Percentiles rank a stretch among this genome's conserved stretches.
Evolutionary conservation across 345 rosid genomes (phyloP).

Genomic region (Nasturtium officinale): DNA sequence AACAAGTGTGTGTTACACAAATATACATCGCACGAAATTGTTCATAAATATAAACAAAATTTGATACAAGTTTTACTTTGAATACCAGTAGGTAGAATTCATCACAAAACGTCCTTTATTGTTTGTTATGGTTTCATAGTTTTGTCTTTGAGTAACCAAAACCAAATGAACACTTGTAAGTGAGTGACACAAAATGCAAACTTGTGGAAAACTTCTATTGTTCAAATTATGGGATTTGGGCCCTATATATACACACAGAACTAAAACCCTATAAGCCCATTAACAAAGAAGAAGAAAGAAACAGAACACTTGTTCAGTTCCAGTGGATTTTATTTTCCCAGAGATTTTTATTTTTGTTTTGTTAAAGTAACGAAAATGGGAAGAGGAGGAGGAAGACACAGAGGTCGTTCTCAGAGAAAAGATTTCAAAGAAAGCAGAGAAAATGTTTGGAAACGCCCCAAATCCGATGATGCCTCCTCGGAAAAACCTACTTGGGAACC

Average conservation of each 20-base stretch:
- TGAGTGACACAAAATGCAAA: background rate
- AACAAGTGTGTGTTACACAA: background rate
- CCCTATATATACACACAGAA: background rate
- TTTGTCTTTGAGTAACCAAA: too few species aligned
- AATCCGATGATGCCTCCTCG: conserved; percentile 53
- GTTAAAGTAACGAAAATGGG: conserved; percentile 47
- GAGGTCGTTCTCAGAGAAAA: conserved; percentile 82
- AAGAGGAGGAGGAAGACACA: conserved; percentile 68
- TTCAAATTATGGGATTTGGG: background rate
- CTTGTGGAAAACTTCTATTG: background rate
- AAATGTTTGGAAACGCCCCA: conserved; percentile 83
- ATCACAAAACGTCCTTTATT: background rate
- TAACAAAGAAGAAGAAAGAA: conserved; percentile 17
- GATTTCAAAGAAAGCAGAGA: conserved; percentile 86
- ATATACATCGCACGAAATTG: too few species aligned
- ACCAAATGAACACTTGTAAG: background rate
- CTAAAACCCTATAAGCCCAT: conserved; percentile 36
- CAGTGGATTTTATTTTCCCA: background rate
- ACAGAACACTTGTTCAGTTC: background rate
- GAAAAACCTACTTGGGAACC: conserved; percentile 41
- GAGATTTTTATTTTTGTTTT: background rate
- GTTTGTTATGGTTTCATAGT: background rate
- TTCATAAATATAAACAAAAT: too few species aligned
- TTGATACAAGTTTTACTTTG: too few species aligned
- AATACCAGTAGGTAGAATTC: too few species aligned